phyloP scores from a whole-genome alignment of 495 filamentous ascomycete genomes.

The Penicillium turbatum region DNA sequence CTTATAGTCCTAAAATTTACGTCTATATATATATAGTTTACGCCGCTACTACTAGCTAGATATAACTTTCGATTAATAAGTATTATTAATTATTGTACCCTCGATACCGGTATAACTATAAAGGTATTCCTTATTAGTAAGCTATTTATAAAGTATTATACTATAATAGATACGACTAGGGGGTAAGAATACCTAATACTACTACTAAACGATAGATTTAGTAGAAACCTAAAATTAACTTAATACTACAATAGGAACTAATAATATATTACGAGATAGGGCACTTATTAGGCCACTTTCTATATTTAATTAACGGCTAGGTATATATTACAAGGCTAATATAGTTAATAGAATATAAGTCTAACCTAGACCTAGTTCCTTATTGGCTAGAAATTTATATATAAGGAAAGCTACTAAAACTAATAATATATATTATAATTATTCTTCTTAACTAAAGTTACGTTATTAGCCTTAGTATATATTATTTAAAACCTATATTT shows the following conservation, averaged over 20 bases:
- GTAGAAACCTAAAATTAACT: neutral
- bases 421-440: neutral
- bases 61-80: neutral
- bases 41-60: neutral
- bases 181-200: neutral
- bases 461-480: neutral
- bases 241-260: neutral
- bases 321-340: neutral
- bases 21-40: neutral
- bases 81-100: neutral
- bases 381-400: neutral
- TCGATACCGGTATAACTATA: neutral
- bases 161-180: neutral
- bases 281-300: neutral
- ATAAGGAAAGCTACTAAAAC: neutral
- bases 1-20: neutral
- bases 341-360: neutral
- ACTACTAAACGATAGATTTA: neutral
- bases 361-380: neutral
- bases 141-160: neutral
- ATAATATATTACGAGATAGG: neutral
- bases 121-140: neutral
- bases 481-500: neutral
- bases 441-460: neutral
- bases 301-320: too few relatives aligned